Percentiles rank a stretch among this genome's conserved stretches.
Conservation (phyloP, 176 grass and related monocot genomes). For the Juncus inflexus region DNA sequence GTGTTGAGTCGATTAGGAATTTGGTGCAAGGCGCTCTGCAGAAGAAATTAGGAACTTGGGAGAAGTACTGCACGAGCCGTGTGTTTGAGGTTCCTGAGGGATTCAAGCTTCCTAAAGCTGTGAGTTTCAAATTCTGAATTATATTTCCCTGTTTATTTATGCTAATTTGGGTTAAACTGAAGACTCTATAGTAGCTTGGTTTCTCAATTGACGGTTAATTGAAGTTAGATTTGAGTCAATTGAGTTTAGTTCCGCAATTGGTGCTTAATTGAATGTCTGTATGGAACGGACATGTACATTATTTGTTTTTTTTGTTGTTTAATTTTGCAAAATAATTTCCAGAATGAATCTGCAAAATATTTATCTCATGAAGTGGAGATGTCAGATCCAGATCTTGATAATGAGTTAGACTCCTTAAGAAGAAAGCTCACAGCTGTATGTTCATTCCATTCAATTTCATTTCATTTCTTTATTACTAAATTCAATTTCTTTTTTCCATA, state of each 20-base stretch:
- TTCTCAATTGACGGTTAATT: neutral
- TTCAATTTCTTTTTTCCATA: neutral
- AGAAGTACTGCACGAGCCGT: conserved; percentile 26
- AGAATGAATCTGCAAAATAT: conserved; percentile 34
- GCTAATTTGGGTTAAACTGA: neutral
- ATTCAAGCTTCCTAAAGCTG: conserved; percentile 30
- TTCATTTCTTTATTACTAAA: neutral
- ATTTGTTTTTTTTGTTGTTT: no score
- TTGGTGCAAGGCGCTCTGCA: conserved; percentile 20
- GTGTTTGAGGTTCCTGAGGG: conserved; percentile 32
- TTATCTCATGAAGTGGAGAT: conserved; percentile 26
- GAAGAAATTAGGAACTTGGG: conserved; percentile 31
- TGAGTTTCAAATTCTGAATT: conserved; percentile 16
- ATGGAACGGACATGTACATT: no score
- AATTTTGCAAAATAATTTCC: conserved; percentile 1
- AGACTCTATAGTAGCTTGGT: neutral
- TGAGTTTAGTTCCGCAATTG: no score
- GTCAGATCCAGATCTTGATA: conserved; percentile 24
- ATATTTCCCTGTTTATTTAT: neutral
- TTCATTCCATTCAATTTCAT: neutral
- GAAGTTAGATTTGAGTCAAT: neutral
- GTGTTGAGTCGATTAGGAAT: conserved; percentile 24
- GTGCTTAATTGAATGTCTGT: no score
- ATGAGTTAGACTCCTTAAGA: conserved; percentile 40
- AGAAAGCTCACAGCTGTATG: conserved; percentile 38